Evolutionary conservation across 352 stramenopile species (phyloP).

Genomic region (Globisporangium splendens): DNA sequence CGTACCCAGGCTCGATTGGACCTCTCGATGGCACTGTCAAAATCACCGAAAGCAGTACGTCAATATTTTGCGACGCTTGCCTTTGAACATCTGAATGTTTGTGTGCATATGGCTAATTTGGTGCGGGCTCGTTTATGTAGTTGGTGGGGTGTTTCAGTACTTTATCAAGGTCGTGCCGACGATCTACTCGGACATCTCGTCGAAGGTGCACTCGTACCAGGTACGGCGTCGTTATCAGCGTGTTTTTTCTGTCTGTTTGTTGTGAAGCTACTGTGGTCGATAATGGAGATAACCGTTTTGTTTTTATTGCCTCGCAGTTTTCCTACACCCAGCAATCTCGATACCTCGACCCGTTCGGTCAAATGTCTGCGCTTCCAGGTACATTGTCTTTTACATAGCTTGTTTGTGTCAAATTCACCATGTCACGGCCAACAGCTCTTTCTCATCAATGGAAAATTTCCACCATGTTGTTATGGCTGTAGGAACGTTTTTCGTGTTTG

Average conservation of each 20-base stretch:
- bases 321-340: constrained; percentile 79
- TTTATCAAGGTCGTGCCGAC: constrained; percentile 88
- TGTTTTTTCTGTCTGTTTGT: neutral
- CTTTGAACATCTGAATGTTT: neutral
- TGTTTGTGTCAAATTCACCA: no score
- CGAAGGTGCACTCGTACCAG: constrained; percentile 69
- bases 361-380: constrained; percentile 72
- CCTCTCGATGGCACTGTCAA: constrained; percentile 61
- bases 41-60: constrained; percentile 40
- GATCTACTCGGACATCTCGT: constrained; percentile 77
- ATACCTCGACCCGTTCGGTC: constrained; percentile 63
- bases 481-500: constrained; percentile 85
- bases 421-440: no score
- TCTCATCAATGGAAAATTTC: no score
- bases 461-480: neutral
- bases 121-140: constrained; percentile 25
- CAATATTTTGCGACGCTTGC: neutral
- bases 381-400: neutral
- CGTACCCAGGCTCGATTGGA: constrained; percentile 29
- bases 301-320: constrained; percentile 35
- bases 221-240: constrained; percentile 9
- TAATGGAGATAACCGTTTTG: neutral
- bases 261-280: neutral
- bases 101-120: constrained; percentile 8
- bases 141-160: constrained; percentile 81